These are phyloP conservation scores for Nakazawaea sp. DNA, from an alignment of 805 yeast genomes.

Conservation along the genomic window DNA sequence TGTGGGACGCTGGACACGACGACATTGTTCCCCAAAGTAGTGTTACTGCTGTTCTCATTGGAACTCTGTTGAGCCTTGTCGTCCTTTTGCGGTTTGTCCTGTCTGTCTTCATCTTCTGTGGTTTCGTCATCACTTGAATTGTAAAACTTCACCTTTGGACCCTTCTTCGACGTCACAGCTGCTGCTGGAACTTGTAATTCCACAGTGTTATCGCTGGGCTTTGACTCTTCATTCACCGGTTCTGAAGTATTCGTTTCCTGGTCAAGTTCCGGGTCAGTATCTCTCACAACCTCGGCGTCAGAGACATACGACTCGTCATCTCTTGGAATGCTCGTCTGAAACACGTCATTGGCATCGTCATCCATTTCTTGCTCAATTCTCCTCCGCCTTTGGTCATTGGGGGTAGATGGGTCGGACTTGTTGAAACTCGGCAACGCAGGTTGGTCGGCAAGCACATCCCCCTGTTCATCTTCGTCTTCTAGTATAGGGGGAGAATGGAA, in stretches of 20 bases:
- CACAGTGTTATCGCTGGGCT: too few relatives aligned
- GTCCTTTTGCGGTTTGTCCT: slow-evolving; percentile 2
- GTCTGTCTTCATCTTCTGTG: slow-evolving; percentile 13
- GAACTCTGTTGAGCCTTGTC: slow-evolving; percentile 2
- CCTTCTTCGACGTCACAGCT: neutral
- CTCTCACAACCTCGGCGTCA: neutral
- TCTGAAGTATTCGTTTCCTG: neutral
- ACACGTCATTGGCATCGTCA: slow-evolving; percentile 5
- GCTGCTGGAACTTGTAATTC: neutral
- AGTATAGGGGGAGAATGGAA: slow-evolving; percentile 9
- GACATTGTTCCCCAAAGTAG: neutral
- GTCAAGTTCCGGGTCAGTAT: neutral
- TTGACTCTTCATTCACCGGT: neutral
- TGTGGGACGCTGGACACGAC: neutral
- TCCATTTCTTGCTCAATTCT: slow-evolving; percentile 10
- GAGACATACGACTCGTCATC: neutral
- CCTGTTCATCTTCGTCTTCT: slow-evolving; percentile 11
- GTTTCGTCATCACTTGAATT: slow-evolving; percentile 23
- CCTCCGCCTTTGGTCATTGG: slow-evolving; percentile 1
- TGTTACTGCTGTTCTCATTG: slow-evolving; percentile 12
- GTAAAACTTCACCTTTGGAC: slow-evolving; percentile 9
- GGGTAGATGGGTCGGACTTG: neutral
- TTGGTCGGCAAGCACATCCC: slow-evolving; percentile 7
- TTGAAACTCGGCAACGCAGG: slow-evolving; percentile 8
- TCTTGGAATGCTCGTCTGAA: slow-evolving; percentile 1